Percentiles rank a stretch among this genome's conserved stretches.
Conservation (phyloP, 2,329 filamentous ascomycete species). For the Sclerotinia minor region DNA sequence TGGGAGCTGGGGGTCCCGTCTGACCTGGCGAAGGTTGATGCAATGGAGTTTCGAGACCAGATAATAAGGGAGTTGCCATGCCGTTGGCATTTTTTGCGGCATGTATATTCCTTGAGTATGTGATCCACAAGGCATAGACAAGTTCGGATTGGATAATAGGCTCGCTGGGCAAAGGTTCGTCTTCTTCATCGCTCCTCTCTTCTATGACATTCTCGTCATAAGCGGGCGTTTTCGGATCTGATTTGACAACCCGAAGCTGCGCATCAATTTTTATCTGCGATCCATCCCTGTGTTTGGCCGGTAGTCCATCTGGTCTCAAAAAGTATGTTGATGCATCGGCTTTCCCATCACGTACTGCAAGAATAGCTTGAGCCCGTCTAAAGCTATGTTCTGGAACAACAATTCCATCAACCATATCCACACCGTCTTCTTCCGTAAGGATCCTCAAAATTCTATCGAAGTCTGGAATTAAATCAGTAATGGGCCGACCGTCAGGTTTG, state of each 20-base stretch:
- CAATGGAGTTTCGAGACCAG: slow-evolving; percentile 68
- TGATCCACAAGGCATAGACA: slow-evolving; percentile 95
- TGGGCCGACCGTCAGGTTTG: slow-evolving; percentile 74
- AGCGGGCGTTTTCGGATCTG: slow-evolving; percentile 66
- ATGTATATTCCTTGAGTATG: slow-evolving; percentile 91
- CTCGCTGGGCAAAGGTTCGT: slow-evolving; percentile 43
- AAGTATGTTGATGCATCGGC: slow-evolving; percentile 78
- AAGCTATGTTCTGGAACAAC: slow-evolving; percentile 97
- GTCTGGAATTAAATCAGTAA: slow-evolving; percentile 78
- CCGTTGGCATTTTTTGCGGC: slow-evolving; percentile 62
- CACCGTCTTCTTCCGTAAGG: slow-evolving; percentile 81
- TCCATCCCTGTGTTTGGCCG: slow-evolving; percentile 85
- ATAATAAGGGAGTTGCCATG: slow-evolving; percentile 62
- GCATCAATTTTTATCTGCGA: slow-evolving; percentile 91
- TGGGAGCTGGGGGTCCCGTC: slow-evolving; percentile 57
- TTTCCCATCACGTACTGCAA: slow-evolving; percentile 80
- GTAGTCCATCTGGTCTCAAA: slow-evolving; percentile 78
- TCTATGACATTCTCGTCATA: slow-evolving; percentile 64
- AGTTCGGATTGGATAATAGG: slow-evolving; percentile 65
- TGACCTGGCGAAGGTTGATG: slow-evolving; percentile 79
- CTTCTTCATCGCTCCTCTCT: slow-evolving; percentile 59
- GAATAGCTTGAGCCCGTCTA: slow-evolving; percentile 79
- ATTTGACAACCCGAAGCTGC: slow-evolving; percentile 94
- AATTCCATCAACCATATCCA: slow-evolving; percentile 85
- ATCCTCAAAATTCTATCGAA: slow-evolving; percentile 83